Conservation (phyloP, 371 early-diverging fungal species). For the Apophysomyces sp. region DNA sequence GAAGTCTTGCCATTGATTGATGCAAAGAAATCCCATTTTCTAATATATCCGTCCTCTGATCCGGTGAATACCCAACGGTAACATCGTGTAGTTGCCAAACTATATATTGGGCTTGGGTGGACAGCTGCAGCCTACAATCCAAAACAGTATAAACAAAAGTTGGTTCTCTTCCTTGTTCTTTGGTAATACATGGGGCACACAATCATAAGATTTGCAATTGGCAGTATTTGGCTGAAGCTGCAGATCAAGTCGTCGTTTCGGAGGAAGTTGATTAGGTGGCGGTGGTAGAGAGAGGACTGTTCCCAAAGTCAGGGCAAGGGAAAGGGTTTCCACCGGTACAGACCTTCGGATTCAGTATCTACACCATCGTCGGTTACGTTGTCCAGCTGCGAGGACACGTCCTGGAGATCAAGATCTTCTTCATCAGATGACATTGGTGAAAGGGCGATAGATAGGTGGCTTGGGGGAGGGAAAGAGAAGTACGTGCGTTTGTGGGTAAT, state of each 20-base stretch:
- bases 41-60: constrained; percentile 89
- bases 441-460: background rate
- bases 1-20: constrained; percentile 82
- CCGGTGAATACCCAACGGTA: constrained; percentile 94
- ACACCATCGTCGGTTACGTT: constrained; percentile 38
- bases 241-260: constrained; percentile 33
- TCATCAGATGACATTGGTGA: constrained; percentile 47
- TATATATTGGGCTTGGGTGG: constrained; percentile 76
- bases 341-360: constrained; percentile 38
- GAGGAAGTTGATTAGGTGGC: constrained; percentile 19
- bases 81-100: constrained; percentile 74
- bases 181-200: constrained; percentile 55
- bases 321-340: background rate
- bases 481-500: background rate
- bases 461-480: background rate
- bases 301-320: background rate
- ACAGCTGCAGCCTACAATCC: constrained; percentile 63
- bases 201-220: constrained; percentile 54
- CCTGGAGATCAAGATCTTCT: constrained; percentile 44
- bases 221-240: constrained; percentile 35
- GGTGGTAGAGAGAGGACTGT: constrained; percentile 8
- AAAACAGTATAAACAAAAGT: background rate
- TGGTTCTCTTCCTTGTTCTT: background rate
- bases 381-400: constrained; percentile 35
- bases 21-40: constrained; percentile 90